A percentile compares a stretch with the other conserved stretches of the same genome.
These are phyloP conservation scores for Arthonia radiata DNA, from an alignment of 495 filamentous ascomycete genomes.

Conservation along the genomic window DNA sequence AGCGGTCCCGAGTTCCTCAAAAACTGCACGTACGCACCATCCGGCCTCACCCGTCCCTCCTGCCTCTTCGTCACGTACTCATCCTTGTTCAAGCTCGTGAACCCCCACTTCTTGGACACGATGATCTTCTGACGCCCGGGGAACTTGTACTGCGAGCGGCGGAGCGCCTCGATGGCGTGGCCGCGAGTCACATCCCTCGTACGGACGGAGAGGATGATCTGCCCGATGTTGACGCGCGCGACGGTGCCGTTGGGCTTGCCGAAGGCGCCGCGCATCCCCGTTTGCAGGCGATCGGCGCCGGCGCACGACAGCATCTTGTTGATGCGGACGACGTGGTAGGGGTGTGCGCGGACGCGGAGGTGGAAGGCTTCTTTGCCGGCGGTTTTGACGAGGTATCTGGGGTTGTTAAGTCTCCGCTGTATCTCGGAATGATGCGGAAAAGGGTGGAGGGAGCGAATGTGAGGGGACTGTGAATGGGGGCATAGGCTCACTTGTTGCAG, in stretches of 20 bases:
- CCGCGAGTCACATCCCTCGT: conserved; percentile 82
- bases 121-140: conserved; percentile 99
- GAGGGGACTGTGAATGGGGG: neutral
- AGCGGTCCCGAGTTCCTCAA: conserved; percentile 70
- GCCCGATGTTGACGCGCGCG: conserved; percentile 97
- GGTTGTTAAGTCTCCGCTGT: conserved; percentile 1
- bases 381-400: conserved; percentile 77
- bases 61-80: conserved; percentile 86
- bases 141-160: conserved; percentile 99
- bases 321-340: conserved; percentile 99
- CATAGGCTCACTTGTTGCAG: conserved; percentile 68
- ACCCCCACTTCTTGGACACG: conserved; percentile 99
- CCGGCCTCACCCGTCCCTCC: conserved; percentile 69
- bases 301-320: conserved; percentile 99
- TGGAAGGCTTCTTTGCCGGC: conserved; percentile 99
- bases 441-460: neutral
- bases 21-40: conserved; percentile 99
- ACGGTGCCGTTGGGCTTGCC: conserved; percentile 96
- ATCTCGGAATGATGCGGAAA: neutral
- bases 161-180: conserved; percentile 89
- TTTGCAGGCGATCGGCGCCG: conserved; percentile 98
- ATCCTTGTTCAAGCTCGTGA: conserved; percentile 89
- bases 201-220: conserved; percentile 88
- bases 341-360: conserved; percentile 90
- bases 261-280: conserved; percentile 99